Evolutionary conservation across 140 eudicot species (phyloP), one percentile per base, ranked within the genome.

Genomic region (Eryngium alpinum): DNA sequence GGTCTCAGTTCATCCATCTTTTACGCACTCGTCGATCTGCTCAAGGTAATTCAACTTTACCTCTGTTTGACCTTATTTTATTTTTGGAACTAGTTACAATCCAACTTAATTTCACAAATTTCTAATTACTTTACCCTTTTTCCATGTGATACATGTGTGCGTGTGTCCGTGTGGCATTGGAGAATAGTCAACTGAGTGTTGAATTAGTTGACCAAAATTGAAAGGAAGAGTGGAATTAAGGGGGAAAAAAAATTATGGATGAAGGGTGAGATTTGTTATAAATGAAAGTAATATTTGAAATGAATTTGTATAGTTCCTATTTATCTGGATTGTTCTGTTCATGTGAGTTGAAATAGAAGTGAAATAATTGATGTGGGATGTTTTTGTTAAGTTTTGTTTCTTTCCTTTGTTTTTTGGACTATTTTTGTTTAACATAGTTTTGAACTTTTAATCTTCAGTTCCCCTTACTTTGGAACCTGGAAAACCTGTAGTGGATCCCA

Each of bases 401-500:
- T 21, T 6, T 72, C 46, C 19, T 16, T 5, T 22, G 53, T 22
- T 38, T 38, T 46, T 21, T 22, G 12, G 1, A 69, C 15, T 10
- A 11, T 10, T 38, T 22, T 38, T 6, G 27, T n/a, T 14, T 77
- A 43, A 43, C 29, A 66, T 56, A 44, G 63, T 56, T 46, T 80
- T 31, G 12, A 53, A 0, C 65, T 76, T 84, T 80, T 31, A 17
- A 53, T 0, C 65, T 76, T 84, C 89, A 95, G 99, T 91, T 89
- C 90, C 96, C 27, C 94, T 91, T 78, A 73, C 84, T 70, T 84
- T 83, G 74, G 86, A 77, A 78, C 91, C 89, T 85, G 96, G 89
- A 83, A 77, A 91, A 56, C 97, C 94, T 5, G 97, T 92, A 74
- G 33, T 19, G 76, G 93, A 91, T 73, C 97, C 97, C 24, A 32